Conservation (phyloP, 495 filamentous ascomycete species). For the Schizothecium vesticola region DNA sequence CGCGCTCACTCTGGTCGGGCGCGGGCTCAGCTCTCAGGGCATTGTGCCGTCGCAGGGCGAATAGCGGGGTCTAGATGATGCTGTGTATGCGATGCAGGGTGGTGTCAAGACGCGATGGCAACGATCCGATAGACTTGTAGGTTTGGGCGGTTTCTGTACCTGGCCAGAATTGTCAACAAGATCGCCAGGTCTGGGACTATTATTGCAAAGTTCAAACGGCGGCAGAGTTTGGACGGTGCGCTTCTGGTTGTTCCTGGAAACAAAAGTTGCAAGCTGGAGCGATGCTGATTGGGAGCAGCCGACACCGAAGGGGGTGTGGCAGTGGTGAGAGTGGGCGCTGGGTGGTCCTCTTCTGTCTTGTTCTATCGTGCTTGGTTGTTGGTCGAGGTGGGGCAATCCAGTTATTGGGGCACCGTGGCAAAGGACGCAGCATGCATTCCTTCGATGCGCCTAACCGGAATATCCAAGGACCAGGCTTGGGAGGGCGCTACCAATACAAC, state of each 20-base stretch:
- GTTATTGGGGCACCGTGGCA: not conserved
- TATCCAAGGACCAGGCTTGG: not conserved
- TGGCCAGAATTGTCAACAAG: not conserved
- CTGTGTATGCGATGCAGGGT: not conserved
- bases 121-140: too few species aligned
- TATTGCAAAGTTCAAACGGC: not conserved
- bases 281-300: not conserved
- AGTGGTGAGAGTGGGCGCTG: not conserved
- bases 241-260: not conserved
- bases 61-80: not conserved
- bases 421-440: not conserved
- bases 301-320: not conserved
- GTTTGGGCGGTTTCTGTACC: not conserved
- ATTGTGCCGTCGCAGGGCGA: conserved; percentile 6
- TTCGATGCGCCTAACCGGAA: not conserved
- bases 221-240: not conserved
- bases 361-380: not conserved
- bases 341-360: too few species aligned
- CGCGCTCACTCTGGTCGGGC: conserved; percentile 6
- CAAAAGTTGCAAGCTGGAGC: not conserved
- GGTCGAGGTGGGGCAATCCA: not conserved
- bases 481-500: not conserved
- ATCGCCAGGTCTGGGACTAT: not conserved
- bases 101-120: not conserved
- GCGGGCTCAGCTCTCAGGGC: conserved; percentile 3